These are phyloP conservation scores for Coniella vitis DNA, from an alignment of 2,329 filamentous ascomycete species.

Conservation along the genomic window DNA sequence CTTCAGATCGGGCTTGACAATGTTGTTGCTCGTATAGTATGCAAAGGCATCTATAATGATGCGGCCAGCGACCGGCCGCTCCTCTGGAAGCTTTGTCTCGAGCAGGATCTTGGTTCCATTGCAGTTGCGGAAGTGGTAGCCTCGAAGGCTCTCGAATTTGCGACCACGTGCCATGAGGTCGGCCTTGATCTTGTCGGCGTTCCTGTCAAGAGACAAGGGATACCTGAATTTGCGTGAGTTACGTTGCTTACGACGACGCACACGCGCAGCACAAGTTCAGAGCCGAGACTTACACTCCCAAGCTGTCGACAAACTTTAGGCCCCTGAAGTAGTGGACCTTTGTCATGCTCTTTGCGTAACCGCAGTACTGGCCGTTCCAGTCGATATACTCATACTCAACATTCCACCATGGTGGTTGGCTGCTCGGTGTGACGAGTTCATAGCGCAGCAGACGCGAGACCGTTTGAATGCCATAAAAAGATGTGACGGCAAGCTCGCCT, in stretches of 20 bases:
- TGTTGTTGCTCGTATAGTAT: slow-evolving; percentile 27
- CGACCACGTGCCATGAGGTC: slow-evolving; percentile 25
- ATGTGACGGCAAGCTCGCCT: slow-evolving; percentile 25
- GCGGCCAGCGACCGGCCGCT: slow-evolving; percentile 24
- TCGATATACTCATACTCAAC: slow-evolving; percentile 29
- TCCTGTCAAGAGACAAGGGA: slow-evolving; percentile 23
- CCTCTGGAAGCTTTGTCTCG: slow-evolving; percentile 20
- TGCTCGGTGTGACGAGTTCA: slow-evolving; percentile 8
- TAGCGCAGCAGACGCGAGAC: slow-evolving; percentile 29
- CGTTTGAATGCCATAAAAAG: slow-evolving; percentile 28
- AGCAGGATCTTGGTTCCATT: slow-evolving; percentile 25
- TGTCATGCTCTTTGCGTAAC: slow-evolving; percentile 21
- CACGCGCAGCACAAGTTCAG: too few species aligned
- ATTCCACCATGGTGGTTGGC: slow-evolving; percentile 19
- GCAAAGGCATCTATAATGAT: slow-evolving; percentile 30
- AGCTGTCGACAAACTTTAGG: slow-evolving; percentile 20
- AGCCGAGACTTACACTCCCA: slow-evolving; percentile 18
- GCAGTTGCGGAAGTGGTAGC: slow-evolving; percentile 26
- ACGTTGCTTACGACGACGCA: too few species aligned
- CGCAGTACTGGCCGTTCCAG: slow-evolving; percentile 28
- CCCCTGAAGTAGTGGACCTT: slow-evolving; percentile 24
- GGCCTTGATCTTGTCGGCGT: slow-evolving; percentile 21
- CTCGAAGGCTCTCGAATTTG: slow-evolving; percentile 26
- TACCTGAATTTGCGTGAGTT: slow-evolving; percentile 11
- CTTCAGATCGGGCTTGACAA: slow-evolving; percentile 21